Percentiles rank a stretch among this genome's conserved stretches.
phyloP scores from a whole-genome alignment of 2,329 filamentous ascomycete genomes.

The Mycogone perniciosa region DNA sequence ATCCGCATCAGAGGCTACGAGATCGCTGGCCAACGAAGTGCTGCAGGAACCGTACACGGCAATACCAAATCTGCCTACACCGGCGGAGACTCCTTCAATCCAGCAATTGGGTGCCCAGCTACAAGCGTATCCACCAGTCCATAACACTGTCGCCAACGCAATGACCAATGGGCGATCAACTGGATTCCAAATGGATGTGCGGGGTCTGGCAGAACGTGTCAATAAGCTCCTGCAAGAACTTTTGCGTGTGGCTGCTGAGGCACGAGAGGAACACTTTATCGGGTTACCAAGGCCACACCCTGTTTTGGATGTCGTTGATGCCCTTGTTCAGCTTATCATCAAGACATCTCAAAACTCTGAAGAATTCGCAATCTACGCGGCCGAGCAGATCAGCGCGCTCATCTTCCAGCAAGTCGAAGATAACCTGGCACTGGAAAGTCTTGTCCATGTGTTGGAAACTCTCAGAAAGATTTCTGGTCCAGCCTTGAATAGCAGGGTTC shows the following conservation, averaged over 20 bases:
- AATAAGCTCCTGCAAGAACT: conserved; percentile 54
- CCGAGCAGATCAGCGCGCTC: conserved; percentile 52
- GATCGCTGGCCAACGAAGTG: conserved; percentile 57
- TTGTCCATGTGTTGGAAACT: conserved; percentile 56
- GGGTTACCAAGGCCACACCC: conserved; percentile 53
- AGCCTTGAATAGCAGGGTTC: conserved; percentile 48
- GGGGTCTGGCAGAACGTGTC: conserved; percentile 48
- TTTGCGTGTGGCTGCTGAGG: conserved; percentile 45
- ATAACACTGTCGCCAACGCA: conserved; percentile 29
- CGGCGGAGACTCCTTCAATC: conserved; percentile 52
- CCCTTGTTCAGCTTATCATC: conserved; percentile 55
- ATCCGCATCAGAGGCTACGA: conserved; percentile 54
- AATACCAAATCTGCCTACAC: conserved; percentile 52
- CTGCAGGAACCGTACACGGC: conserved; percentile 55
- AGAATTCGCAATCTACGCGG: conserved; percentile 52
- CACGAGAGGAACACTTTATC: conserved; percentile 52
- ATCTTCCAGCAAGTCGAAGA: conserved; percentile 51
- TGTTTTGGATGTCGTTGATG: conserved; percentile 57
- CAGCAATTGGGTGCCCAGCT: conserved; percentile 48
- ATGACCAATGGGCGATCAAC: conserved; percentile 47
- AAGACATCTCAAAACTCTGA: conserved; percentile 56
- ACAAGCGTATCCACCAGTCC: conserved; percentile 50
- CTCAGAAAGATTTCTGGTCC: conserved; percentile 54
- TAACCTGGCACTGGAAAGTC: conserved; percentile 52
- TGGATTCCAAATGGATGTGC: conserved; percentile 44